These are phyloP conservation scores for Vitis cinerea DNA, from an alignment of 164 flowering plant species.

Conservation along the genomic window DNA sequence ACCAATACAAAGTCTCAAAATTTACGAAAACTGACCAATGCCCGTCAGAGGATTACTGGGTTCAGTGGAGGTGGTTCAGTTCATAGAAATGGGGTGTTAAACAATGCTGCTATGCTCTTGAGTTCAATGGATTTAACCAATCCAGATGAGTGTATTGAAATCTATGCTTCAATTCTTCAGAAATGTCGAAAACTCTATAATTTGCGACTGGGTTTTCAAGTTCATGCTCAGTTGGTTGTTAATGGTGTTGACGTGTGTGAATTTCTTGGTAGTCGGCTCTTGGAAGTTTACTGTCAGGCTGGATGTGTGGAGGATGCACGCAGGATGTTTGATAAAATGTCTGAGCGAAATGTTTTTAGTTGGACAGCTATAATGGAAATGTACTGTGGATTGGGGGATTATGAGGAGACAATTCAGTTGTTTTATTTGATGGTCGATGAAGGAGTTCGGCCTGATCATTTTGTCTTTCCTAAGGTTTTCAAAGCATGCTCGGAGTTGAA, in stretches of 20 bases:
- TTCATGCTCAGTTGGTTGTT: constrained; percentile 35
- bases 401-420: constrained; percentile 29
- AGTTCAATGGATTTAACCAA: constrained; percentile 28
- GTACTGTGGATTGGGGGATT: constrained; percentile 28
- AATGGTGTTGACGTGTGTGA: constrained; percentile 24
- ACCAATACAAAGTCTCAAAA: too few relatives aligned
- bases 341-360: constrained; percentile 31
- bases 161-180: constrained; percentile 23
- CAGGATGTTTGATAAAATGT: too few relatives aligned
- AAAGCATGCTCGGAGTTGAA: constrained; percentile 39
- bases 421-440: constrained; percentile 32
- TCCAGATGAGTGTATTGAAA: constrained; percentile 19
- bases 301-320: constrained; percentile 5
- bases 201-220: constrained; percentile 27
- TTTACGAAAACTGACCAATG: neutral
- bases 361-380: constrained; percentile 40
- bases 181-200: constrained; percentile 19
- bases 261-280: constrained; percentile 31
- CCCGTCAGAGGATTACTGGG: neutral
- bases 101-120: constrained; percentile 16
- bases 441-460: constrained; percentile 38
- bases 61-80: constrained; percentile 4
- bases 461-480: constrained; percentile 36
- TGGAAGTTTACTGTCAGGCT: constrained; percentile 18
- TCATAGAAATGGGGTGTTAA: constrained; percentile 13